Evolutionary conservation across 768 basidiomycete genomes (phyloP).

Genomic region (Tulasnella sp.): DNA sequence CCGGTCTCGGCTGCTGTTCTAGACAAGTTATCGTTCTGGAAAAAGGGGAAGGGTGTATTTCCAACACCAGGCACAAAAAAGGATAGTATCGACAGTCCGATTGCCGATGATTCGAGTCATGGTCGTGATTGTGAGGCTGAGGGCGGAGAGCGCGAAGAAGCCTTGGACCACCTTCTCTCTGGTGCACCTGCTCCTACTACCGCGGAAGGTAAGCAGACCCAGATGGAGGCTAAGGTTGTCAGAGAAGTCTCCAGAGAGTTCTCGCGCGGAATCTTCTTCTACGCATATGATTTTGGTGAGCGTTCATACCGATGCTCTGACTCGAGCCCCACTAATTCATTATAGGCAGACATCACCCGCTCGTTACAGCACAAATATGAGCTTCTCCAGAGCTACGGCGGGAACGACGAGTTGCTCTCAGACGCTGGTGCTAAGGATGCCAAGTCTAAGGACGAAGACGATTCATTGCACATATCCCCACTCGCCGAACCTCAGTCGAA

Average conservation of each 20-base stretch:
- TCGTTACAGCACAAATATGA: conserved; percentile 74
- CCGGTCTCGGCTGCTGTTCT: not conserved
- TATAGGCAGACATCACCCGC: conserved; percentile 58
- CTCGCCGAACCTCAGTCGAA: conserved; percentile 63
- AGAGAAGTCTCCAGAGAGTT: conserved; percentile 68
- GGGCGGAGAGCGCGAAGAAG: not conserved
- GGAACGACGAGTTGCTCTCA: conserved; percentile 47
- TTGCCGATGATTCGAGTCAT: not conserved
- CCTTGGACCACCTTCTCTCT: conserved; percentile 1
- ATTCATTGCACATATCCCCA: conserved; percentile 31
- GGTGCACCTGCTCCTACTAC: conserved; percentile 49
- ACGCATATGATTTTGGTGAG: conserved; percentile 74
- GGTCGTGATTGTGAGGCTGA: not conserved
- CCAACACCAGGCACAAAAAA: not conserved
- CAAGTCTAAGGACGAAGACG: conserved; percentile 23
- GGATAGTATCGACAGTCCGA: not conserved
- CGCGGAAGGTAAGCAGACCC: conserved; percentile 53
- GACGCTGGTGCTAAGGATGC: conserved; percentile 31
- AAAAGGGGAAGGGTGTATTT: not conserved
- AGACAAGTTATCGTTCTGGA: conserved; percentile 6
- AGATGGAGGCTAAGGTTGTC: conserved; percentile 76
- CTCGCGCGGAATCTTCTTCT: conserved; percentile 82
- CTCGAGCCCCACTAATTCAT: not conserved
- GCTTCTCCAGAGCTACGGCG: conserved; percentile 44
- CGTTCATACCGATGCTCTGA: conserved; percentile 6